Conservation (phyloP, 495 filamentous ascomycete species). For the Penicillium herquei region DNA sequence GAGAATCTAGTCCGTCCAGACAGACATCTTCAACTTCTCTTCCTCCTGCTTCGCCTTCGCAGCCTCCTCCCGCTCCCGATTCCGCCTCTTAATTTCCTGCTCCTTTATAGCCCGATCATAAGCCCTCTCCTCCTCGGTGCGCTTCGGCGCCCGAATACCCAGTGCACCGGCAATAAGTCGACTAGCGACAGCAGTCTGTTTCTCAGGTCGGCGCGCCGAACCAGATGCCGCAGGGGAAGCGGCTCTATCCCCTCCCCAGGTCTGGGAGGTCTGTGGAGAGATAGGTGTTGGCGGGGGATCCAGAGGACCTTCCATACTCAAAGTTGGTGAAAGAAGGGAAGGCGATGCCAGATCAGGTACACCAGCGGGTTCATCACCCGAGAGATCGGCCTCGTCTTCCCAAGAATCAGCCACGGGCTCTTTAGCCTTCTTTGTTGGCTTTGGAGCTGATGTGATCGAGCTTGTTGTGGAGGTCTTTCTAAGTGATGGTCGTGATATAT, state of each 20-base stretch:
- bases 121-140: constrained; percentile 82
- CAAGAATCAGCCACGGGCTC: constrained; percentile 71
- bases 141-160: constrained; percentile 75
- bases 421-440: constrained; percentile 41
- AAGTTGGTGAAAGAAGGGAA: constrained; percentile 27
- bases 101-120: constrained; percentile 84
- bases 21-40: constrained; percentile 66
- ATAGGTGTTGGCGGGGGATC: constrained; percentile 63
- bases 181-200: constrained; percentile 86
- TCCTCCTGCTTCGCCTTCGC: constrained; percentile 63
- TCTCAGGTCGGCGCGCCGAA: constrained; percentile 65
- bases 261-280: constrained; percentile 44
- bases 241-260: constrained; percentile 16
- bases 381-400: constrained; percentile 67
- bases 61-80: constrained; percentile 67
- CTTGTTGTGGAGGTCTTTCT: constrained; percentile 10
- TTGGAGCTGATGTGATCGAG: constrained; percentile 1
- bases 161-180: constrained; percentile 88
- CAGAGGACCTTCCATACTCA: constrained; percentile 40
- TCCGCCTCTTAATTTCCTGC: constrained; percentile 76
- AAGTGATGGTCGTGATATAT: constrained; percentile 29
- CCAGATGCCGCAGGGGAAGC: constrained; percentile 19
- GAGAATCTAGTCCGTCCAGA: constrained; percentile 73
- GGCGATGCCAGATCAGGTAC: constrained; percentile 8
- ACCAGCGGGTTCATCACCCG: constrained; percentile 29